These are phyloP conservation scores for Steccherinum ochraceum DNA, from an alignment of 768 basidiomycete genomes.

Conservation along the genomic window DNA sequence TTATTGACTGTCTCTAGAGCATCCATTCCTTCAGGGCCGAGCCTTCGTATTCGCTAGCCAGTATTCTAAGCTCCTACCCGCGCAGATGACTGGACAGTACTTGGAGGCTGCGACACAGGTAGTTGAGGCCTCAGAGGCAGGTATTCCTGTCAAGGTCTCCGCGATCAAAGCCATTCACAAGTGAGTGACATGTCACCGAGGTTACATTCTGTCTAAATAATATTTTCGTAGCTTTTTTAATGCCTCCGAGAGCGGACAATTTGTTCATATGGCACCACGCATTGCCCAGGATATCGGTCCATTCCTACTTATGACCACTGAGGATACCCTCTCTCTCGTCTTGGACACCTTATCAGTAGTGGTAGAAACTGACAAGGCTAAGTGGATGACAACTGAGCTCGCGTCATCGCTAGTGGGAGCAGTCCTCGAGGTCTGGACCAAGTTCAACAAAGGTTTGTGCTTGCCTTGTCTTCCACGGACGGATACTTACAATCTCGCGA, in stretches of 20 bases:
- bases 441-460: slow-evolving; percentile 72
- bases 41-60: slow-evolving; percentile 94
- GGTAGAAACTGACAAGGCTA: slow-evolving; percentile 63
- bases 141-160: slow-evolving; percentile 88
- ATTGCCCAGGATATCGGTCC: slow-evolving; percentile 81
- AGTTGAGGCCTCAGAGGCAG: slow-evolving; percentile 64
- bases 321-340: slow-evolving; percentile 85
- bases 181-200: slow-evolving; percentile 41
- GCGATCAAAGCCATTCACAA: slow-evolving; percentile 92
- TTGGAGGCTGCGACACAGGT: slow-evolving; percentile 83
- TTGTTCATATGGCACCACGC: slow-evolving; percentile 60
- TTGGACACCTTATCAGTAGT: slow-evolving; percentile 78
- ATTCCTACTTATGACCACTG: slow-evolving; percentile 71
- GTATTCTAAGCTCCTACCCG: slow-evolving; percentile 68
- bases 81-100: slow-evolving; percentile 75
- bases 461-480: not conserved
- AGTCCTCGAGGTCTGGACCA: slow-evolving; percentile 76
- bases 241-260: slow-evolving; percentile 50
- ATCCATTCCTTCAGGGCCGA: slow-evolving; percentile 91
- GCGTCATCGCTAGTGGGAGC: slow-evolving; percentile 60
- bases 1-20: slow-evolving; percentile 41
- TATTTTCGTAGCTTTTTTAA: slow-evolving; percentile 56
- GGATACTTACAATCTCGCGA: slow-evolving; percentile 11
- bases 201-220: slow-evolving; percentile 3
- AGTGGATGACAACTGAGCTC: slow-evolving; percentile 66